Evolutionary conservation across 2,329 filamentous ascomycete species (phyloP), one percentile per base, ranked within the genome.

Genomic region (Xylaria sp.): DNA sequence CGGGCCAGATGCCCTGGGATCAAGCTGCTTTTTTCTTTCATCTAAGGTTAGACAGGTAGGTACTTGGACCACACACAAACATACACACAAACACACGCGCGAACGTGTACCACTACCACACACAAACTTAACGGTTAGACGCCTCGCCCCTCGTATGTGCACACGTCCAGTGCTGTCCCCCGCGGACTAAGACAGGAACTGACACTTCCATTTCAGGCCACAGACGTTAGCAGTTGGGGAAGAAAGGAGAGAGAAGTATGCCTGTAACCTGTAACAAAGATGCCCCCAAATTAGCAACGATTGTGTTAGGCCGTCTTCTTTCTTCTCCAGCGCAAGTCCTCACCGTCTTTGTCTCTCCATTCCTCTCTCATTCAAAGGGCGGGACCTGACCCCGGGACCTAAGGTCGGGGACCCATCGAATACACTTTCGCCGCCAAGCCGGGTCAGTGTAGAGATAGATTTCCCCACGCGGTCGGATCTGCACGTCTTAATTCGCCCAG

Each of bases 271-370:
- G 8, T 26, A 42, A 48, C 48, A 51, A 48, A 56, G 45, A 38
- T 26, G 39, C 19, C 22, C 43, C 48, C 22, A 45, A 54, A 21
- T 48, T 59, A 49, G 44, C 41, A 47, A 16, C 22, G 2, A 46
- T 50, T 41, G 44, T 48, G 38, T 21, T 21, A 45, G 42, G n/a
- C 34, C 29, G 37, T 24, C 52, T 53, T 41, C 47, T 43, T 57
- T 41, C 42, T 37, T 58, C 59, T 60, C 49, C 48, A 61, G 59
- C 63, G 61, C 60, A 64, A 64, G 61, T 55, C 48, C 37, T 46
- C 59, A 60, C 60, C 52, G 13, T 38, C 39, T 9, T 19, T 5
- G 7, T 5, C 38, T 11, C 11, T 34, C 2, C 5, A 21, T 34
- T 43, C 42, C 18, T n/a, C n/a, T n/a, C n/a, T n/a, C n/a, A n/a